Percentiles rank a stretch among this genome's conserved stretches.
These are phyloP conservation scores for Globisporangium polare DNA, from an alignment of 352 stramenopile genomes.

Conservation along the genomic window DNA sequence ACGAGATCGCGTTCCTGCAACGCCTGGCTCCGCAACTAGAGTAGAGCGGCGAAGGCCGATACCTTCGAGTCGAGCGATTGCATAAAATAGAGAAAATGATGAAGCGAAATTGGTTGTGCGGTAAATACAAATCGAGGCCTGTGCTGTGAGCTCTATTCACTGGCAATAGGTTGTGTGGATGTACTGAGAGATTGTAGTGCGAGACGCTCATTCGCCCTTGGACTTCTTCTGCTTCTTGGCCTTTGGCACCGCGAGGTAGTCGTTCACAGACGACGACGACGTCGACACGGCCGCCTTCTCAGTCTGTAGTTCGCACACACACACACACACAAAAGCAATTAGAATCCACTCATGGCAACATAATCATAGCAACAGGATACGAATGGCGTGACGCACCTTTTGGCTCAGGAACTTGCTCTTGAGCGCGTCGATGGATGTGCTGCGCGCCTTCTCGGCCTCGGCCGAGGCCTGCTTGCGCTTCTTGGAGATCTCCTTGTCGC, in stretches of 20 bases:
- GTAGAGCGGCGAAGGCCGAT: no score
- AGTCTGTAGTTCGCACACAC: constrained; percentile 18
- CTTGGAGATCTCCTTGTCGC: constrained; percentile 70
- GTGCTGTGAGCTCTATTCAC: neutral
- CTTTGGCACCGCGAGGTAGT: constrained; percentile 61
- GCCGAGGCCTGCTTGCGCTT: constrained; percentile 65
- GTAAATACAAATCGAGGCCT: neutral
- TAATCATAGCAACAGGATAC: neutral
- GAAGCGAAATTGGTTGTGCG: neutral
- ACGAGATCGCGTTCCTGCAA: constrained; percentile 37
- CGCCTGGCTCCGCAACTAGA: constrained; percentile 15
- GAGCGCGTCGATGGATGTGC: constrained; percentile 56
- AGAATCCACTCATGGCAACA: neutral
- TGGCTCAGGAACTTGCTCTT: constrained; percentile 84
- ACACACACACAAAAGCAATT: constrained; percentile 4
- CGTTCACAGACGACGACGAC: constrained; percentile 36
- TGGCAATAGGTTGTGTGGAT: neutral
- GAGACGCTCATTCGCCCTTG: constrained; percentile 12
- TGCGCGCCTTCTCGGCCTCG: constrained; percentile 43
- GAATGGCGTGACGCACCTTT: constrained; percentile 36
- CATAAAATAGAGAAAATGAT: no score
- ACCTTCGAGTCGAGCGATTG: no score
- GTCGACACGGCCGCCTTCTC: constrained; percentile 29
- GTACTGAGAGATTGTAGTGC: neutral
- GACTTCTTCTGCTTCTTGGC: constrained; percentile 59